A percentile compares a stretch with the other conserved stretches of the same genome.
phyloP scores from a whole-genome alignment of 257 asterid genomes.

The Salvia hispanica region DNA sequence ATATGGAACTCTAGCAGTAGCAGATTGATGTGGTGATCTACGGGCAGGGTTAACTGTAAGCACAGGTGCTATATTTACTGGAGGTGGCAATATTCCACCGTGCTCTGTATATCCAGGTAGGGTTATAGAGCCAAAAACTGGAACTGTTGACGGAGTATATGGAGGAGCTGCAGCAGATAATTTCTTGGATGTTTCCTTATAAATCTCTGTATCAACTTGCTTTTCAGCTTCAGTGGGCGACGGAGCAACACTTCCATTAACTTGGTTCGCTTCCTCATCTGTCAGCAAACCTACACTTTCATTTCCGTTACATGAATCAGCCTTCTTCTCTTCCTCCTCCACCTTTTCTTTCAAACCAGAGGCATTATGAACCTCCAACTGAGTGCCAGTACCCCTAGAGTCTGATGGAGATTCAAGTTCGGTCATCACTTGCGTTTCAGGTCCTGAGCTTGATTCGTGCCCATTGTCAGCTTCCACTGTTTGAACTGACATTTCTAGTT shows the following conservation, averaged over 20 bases:
- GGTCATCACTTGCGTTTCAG: slow-evolving; percentile 35
- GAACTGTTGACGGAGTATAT: slow-evolving; percentile 61
- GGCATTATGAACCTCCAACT: slow-evolving; percentile 38
- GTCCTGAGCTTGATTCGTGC: slow-evolving; percentile 31
- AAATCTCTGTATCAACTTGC: slow-evolving; percentile 52
- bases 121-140: slow-evolving; percentile 62
- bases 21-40: slow-evolving; percentile 82
- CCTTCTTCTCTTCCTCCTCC: slow-evolving; percentile 34
- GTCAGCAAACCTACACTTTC: slow-evolving; percentile 28
- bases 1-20: slow-evolving; percentile 71
- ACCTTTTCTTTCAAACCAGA: slow-evolving; percentile 34
- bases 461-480: slow-evolving; percentile 32
- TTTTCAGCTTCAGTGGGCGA: slow-evolving; percentile 50
- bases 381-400: slow-evolving; percentile 31
- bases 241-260: slow-evolving; percentile 30
- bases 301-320: slow-evolving; percentile 29
- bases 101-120: slow-evolving; percentile 58
- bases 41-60: slow-evolving; percentile 62
- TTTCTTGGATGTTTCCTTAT: slow-evolving; percentile 65
- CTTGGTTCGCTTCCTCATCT: slow-evolving; percentile 45
- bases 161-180: slow-evolving; percentile 90
- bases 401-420: slow-evolving; percentile 30
- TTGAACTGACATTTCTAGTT: slow-evolving; percentile 35
- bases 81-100: slow-evolving; percentile 79
- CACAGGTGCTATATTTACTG: slow-evolving; percentile 59